Evolutionary conservation across 176 grass and related monocot species (phyloP).

Genomic region (Triticum monococcum): DNA sequence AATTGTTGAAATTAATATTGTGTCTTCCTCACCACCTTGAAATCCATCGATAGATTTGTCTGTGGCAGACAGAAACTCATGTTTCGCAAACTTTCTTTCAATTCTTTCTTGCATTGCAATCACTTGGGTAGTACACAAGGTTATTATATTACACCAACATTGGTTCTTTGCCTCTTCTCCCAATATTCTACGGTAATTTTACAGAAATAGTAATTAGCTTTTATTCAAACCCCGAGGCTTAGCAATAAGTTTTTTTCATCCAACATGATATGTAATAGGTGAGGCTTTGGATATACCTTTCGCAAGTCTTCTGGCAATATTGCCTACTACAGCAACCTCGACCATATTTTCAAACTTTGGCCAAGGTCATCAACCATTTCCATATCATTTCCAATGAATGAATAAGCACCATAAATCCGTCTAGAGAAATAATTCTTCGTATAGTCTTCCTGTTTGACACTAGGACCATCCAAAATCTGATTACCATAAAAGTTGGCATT

Average conservation of each 20-base stretch:
- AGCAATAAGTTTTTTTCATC: constrained; percentile 7
- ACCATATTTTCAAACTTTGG: constrained; percentile 70
- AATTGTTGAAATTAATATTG: constrained; percentile 80
- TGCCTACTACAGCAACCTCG: constrained; percentile 49
- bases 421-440: constrained; percentile 43
- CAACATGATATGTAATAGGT: constrained; percentile 6
- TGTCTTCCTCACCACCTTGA: constrained; percentile 78
- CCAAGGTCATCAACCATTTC: constrained; percentile 58
- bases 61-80: constrained; percentile 61
- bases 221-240: constrained; percentile 16
- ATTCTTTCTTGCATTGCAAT: constrained; percentile 59
- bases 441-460: constrained; percentile 51
- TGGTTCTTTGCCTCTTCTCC: constrained; percentile 36
- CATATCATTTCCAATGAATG: constrained; percentile 63
- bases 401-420: constrained; percentile 66
- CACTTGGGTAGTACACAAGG: constrained; percentile 75
- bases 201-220: constrained; percentile 24
- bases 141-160: constrained; percentile 63
- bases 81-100: constrained; percentile 47
- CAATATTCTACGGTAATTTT: constrained; percentile 32
- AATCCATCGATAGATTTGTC: constrained; percentile 61
- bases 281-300: constrained; percentile 44
- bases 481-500: constrained; percentile 61
- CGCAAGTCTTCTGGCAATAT: constrained; percentile 60
- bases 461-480: constrained; percentile 47